Evolutionary conservation across 495 filamentous ascomycete species (phyloP).

Genomic region (Xylaria castorea): DNA sequence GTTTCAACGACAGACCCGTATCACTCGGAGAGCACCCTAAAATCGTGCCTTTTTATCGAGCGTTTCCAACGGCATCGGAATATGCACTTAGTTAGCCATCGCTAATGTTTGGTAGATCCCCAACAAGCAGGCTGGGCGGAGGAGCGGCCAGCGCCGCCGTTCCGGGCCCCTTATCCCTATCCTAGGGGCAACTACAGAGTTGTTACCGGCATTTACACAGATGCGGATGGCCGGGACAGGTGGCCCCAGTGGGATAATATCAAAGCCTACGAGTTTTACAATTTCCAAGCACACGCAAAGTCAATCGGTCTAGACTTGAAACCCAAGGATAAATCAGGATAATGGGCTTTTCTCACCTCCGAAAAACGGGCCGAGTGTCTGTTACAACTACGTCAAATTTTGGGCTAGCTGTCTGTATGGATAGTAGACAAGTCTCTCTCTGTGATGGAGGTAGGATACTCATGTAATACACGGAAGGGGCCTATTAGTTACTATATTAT

Average conservation of each 20-base stretch:
- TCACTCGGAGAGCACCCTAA: background rate
- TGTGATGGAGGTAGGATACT: background rate
- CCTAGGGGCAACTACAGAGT: background rate
- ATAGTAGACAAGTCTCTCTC: background rate
- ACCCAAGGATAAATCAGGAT: background rate
- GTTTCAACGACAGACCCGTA: background rate
- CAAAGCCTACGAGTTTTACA: background rate
- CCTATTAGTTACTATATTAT: background rate
- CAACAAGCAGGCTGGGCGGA: background rate
- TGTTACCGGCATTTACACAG: background rate
- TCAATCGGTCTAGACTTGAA: background rate
- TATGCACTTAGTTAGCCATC: background rate
- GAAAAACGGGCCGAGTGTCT: background rate
- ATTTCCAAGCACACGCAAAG: background rate
- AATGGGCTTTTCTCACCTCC: background rate
- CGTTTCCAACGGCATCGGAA: background rate
- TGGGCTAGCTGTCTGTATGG: background rate
- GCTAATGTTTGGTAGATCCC: background rate
- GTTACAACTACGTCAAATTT: background rate
- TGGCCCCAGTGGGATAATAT: constrained; percentile 5
- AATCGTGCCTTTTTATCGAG: background rate
- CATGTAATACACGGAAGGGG: background rate
- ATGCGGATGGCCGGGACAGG: background rate
- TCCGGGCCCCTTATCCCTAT: background rate
- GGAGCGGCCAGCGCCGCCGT: background rate